phyloP scores from a whole-genome alignment of 225 moss, liverwort and hornwort genomes.

The Sphagnum tenellum region DNA sequence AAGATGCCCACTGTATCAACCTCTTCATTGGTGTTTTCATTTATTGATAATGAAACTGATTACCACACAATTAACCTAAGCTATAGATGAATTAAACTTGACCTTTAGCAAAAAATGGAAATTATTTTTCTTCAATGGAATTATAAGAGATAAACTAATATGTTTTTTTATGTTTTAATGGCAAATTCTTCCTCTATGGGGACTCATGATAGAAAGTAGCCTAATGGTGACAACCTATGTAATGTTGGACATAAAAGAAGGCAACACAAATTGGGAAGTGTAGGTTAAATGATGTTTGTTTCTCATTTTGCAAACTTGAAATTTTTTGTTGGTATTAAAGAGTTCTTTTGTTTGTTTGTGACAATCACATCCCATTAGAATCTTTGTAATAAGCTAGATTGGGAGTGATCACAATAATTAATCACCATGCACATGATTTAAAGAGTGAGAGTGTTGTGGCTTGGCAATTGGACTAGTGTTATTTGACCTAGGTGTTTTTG shows the following conservation, averaged over 20 bases:
- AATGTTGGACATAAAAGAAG: no score
- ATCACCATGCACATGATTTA: background rate
- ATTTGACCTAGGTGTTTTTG: constrained; percentile 41
- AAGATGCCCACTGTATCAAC: background rate
- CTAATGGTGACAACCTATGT: constrained; percentile 42
- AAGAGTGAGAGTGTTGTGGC: constrained; percentile 1
- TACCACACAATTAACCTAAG: background rate
- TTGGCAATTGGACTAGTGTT: constrained; percentile 50
- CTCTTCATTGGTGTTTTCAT: background rate
- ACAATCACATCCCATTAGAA: background rate
- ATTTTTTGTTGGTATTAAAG: background rate
- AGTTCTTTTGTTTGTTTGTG: background rate
- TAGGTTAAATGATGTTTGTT: no score
- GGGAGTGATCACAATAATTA: background rate
- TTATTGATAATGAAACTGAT: background rate
- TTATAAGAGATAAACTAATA: background rate
- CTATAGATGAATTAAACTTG: background rate
- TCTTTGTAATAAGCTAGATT: no score
- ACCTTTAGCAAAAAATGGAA: no score
- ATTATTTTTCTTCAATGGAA: background rate
- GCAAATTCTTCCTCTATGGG: background rate
- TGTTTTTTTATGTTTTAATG: background rate
- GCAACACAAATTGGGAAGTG: no score
- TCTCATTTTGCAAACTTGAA: background rate
- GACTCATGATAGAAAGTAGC: constrained; percentile 27